Base-by-base conservation (phyloP, 352 stramenopile genomes). In the Phytopythium kandeliae region DNA sequence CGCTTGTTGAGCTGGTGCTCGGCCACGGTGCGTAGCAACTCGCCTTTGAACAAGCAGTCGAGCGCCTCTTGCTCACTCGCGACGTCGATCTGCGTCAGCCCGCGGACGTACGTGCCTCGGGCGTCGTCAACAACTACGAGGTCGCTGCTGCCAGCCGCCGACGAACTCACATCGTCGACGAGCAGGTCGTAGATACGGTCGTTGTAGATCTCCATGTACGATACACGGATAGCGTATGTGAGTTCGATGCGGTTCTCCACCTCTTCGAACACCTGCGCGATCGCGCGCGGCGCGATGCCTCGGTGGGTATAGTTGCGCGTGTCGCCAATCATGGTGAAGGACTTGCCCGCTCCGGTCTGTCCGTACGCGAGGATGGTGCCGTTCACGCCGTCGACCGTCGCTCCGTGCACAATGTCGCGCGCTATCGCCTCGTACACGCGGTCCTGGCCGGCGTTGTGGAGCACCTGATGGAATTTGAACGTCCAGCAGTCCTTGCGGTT, bases 171-270 rank as follows among this genome's bases (percentile, higher is more conserved):
- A 16, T 59, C 35, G 35, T 56, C 47, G 45, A 71, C 63, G 3
- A 98, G 69, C 8, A 98, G 59, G 60, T 98, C 92, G 64, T 92
- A 97, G 50, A 98, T 97, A 26, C 81, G 82, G 51, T 98, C 93
- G 64, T 98, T 98, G 63, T 98, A 98, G 58, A 98, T 98, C 70
- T 98, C 93, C 78, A 98, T 92, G 74, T 98, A 98, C 45, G 89
- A 97, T 45, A 89, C 86, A 22, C 69, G 70, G 30, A 98, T 74
- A 2, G 55, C 71, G 57, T 95, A 97, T 44, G 88, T 79, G 31
- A 92, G 78, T 58, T 97, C 91, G 37, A 92, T 89, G 24, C 87
- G 78, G 57, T 76, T 90, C 35, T 90, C 81, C n/a, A 96, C 73
- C 54, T 96, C 84, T 37, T 95, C 73, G 53, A 92, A 97, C 8